Base-by-base conservation (phyloP, 2,329 filamentous ascomycete species). In the Leptographium wingfieldii region DNA sequence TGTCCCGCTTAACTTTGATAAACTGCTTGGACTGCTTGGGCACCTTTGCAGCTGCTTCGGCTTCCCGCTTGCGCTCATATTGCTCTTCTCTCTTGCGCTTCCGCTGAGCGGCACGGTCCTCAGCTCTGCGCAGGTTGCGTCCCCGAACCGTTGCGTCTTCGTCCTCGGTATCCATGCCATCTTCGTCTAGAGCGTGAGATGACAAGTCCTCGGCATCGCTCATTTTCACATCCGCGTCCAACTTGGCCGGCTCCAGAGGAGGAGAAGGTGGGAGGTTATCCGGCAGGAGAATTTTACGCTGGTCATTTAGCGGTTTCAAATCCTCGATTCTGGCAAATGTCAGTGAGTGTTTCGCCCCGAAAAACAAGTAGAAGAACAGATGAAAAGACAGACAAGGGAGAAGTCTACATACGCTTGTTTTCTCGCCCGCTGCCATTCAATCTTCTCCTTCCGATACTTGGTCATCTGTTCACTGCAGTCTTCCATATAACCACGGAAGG, bases 391-490 rank as follows among this genome's bases (percentile, higher is more conserved):
- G 22, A 22, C 22, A 22, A 22, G 22, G 22, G 22, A 48, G 35
- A 5, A 31, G 38, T 40, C 38, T 22, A 38, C 31, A 4, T 75
- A 85, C 81, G 77, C 76, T 71, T 81, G 78, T 66, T 85, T 85
- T 64, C 88, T 85, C 66, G 88, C 83, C 65, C 91, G 83, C 73
- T 97, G 92, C 73, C 85, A 87, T 65, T 95, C 90, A 63, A 96
- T 96, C 75, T 96, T 96, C 70, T 95, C 88, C 72, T 99, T 99
- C 56, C 94, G 86, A 68, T 95, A 90, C 59, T 85, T 84, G 1
- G 94, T 99, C 92, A 97, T 96, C 59, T 90, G 88, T 68, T 92
- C 89, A 64, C 88, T 90, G 73, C 92, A 95, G 63, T 92, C 87
- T 66, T 96, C 90, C 78, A 99, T 87, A 69, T 95, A 95, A 19